Evolutionary conservation across 176 grass and related monocot genomes (phyloP).

Genomic region (Phoenix roebelenii): DNA sequence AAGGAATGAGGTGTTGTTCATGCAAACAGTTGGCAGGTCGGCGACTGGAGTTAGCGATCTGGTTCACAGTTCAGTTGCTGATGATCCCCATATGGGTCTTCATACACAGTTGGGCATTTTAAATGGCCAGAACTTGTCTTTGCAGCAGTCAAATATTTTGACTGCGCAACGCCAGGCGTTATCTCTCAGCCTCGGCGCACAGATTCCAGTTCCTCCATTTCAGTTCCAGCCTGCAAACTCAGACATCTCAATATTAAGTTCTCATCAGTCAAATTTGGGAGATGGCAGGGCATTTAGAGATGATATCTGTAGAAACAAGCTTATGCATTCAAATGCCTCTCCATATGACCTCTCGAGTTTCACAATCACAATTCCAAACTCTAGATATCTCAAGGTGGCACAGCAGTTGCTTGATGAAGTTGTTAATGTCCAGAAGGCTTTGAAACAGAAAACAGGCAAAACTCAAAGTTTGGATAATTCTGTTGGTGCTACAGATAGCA

Average conservation of each 20-base stretch:
- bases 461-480: conserved; percentile 22
- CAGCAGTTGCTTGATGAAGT: conserved; percentile 94
- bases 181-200: conserved; percentile 75
- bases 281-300: conserved; percentile 36
- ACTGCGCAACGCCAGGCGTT: conserved; percentile 55
- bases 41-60: conserved; percentile 28
- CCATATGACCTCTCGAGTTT: not conserved
- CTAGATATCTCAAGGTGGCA: conserved; percentile 80
- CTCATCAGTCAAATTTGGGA: conserved; percentile 52
- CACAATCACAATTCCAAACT: conserved; percentile 39
- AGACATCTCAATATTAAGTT: conserved; percentile 31
- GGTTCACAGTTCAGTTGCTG: conserved; percentile 16
- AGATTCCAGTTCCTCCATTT: conserved; percentile 60
- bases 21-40: conserved; percentile 57
- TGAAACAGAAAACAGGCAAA: conserved; percentile 65
- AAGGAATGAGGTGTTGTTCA: conserved; percentile 52
- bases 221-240: conserved; percentile 54
- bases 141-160: conserved; percentile 27
- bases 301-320: conserved; percentile 29
- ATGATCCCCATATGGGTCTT: conserved; percentile 36
- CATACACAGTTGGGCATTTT: conserved; percentile 60
- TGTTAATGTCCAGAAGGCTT: conserved; percentile 64
- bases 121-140: conserved; percentile 42
- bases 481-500: conserved; percentile 32
- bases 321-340: conserved; percentile 48